These are phyloP conservation scores for Fraxinus dipetala DNA, from an alignment of 305 asterid genomes.

Conservation along the genomic window DNA sequence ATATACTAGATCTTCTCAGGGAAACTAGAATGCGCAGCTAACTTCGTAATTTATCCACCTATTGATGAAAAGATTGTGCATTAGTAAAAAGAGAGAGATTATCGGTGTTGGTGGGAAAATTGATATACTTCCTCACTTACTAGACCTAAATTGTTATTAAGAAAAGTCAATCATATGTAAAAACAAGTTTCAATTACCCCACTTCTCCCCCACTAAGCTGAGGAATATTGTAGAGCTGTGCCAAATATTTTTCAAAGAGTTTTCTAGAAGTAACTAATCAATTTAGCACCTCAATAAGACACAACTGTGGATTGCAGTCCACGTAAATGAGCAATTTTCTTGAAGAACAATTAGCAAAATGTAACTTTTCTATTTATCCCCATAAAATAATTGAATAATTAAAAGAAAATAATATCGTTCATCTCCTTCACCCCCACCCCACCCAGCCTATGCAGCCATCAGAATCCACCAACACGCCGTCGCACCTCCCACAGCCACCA, in stretches of 20 bases:
- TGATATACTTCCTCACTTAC: not conserved
- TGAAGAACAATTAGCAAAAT: not conserved
- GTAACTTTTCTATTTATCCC: too few species aligned
- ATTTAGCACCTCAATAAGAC: not conserved
- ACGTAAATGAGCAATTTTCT: not conserved
- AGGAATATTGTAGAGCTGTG: not conserved
- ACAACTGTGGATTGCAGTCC: not conserved
- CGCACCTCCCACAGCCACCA: too few species aligned
- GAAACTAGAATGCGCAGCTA: not conserved
- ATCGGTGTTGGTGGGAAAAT: not conserved
- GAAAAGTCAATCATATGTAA: not conserved
- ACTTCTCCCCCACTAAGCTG: not conserved
- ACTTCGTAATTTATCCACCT: not conserved
- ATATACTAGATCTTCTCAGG: not conserved
- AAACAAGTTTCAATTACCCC: not conserved
- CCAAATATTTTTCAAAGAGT: not conserved
- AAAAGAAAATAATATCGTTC: too few species aligned
- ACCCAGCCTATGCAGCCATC: too few species aligned
- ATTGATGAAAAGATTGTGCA: not conserved
- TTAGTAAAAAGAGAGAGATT: not conserved
- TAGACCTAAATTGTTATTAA: not conserved
- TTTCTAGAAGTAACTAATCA: not conserved
- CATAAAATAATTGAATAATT: too few species aligned
- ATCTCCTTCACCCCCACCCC: too few species aligned
- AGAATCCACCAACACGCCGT: too few species aligned